A percentile compares a stretch with the other conserved stretches of the same genome.
Evolutionary conservation across 176 grass and related monocot genomes (phyloP).

Genomic region (Musa itinerans): DNA sequence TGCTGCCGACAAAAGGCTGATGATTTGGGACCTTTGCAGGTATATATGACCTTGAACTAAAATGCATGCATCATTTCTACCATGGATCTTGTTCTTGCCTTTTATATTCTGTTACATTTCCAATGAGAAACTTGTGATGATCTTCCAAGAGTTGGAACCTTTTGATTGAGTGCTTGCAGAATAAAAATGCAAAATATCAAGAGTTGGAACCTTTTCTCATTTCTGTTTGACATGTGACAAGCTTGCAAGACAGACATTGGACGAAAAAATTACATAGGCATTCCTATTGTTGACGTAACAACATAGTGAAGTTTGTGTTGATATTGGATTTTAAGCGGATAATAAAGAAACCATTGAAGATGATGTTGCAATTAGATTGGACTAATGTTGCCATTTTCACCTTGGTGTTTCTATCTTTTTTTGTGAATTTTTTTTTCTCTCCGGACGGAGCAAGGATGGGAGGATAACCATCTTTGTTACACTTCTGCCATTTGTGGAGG

Average conservation of each 20-base stretch:
- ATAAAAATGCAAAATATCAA: background rate
- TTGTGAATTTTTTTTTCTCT: too few species aligned
- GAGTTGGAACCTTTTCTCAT: background rate
- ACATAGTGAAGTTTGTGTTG: too few species aligned
- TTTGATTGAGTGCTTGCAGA: background rate
- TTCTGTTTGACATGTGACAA: background rate
- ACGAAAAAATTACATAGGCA: background rate
- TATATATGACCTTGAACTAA: constrained; percentile 19
- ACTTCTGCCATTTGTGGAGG: background rate
- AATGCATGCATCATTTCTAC: background rate
- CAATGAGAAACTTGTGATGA: background rate
- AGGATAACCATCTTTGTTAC: background rate
- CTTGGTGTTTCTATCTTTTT: too few species aligned
- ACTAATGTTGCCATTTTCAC: too few species aligned
- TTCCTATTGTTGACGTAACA: too few species aligned
- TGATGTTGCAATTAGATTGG: too few species aligned
- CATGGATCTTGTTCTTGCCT: background rate
- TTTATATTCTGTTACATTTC: background rate
- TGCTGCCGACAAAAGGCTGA: constrained; percentile 73
- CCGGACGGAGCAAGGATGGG: background rate
- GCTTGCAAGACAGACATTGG: background rate
- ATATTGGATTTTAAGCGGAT: too few species aligned
- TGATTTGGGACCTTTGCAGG: constrained; percentile 78
- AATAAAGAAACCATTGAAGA: too few species aligned
- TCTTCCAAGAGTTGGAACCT: background rate